These are phyloP conservation scores for Fusarium sp. DNA, from an alignment of 2,329 filamentous ascomycete species.

Conservation along the genomic window DNA sequence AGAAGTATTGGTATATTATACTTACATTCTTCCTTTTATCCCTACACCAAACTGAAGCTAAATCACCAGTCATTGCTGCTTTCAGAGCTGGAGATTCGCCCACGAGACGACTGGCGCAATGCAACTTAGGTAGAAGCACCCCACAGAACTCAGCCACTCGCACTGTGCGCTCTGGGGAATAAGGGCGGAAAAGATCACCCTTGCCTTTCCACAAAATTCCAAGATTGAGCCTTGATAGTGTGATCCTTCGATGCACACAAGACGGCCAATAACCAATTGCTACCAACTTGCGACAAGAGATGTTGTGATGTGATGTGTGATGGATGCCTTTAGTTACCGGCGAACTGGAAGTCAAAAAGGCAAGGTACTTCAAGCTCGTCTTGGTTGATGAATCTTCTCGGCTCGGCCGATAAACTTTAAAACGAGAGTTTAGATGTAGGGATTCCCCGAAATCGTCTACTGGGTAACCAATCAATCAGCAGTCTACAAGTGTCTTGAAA, in stretches of 20 bases:
- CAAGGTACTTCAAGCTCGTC: background rate
- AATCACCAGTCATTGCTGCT: too few species aligned
- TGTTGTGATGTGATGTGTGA: background rate
- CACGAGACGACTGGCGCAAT: background rate
- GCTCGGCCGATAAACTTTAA: conserved; percentile 6
- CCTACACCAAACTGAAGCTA: too few species aligned
- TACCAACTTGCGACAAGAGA: background rate
- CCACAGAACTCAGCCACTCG: conserved; percentile 19
- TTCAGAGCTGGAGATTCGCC: too few species aligned
- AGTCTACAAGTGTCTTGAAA: background rate
- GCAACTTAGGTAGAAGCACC: background rate
- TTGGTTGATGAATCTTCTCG: conserved; percentile 16
- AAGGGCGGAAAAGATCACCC: conserved; percentile 26
- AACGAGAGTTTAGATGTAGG: conserved; percentile 4
- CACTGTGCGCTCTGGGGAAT: conserved; percentile 28
- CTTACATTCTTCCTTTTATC: too few species aligned
- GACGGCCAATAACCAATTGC: background rate
- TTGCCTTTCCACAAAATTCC: conserved; percentile 17
- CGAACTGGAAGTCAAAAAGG: too few species aligned
- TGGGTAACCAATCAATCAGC: background rate
- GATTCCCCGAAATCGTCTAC: conserved; percentile 6
- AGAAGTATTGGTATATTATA: too few species aligned
- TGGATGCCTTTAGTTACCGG: too few species aligned
- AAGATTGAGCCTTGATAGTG: conserved; percentile 10
- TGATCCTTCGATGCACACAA: background rate